phyloP scores from a whole-genome alignment of 345 rosid genomes.

The Dovyalis caffra region DNA sequence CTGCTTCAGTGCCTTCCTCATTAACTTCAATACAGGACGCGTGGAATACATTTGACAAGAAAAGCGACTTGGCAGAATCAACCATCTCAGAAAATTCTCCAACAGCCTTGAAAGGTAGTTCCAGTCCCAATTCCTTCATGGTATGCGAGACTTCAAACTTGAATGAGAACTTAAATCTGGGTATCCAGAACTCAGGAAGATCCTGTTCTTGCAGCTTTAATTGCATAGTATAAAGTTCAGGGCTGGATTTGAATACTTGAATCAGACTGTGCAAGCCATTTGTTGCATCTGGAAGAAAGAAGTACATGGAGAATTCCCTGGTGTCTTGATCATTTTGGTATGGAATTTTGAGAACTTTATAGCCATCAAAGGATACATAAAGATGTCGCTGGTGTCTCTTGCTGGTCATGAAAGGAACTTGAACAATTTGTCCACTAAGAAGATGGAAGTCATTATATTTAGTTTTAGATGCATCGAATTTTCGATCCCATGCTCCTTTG shows the following conservation, averaged over 20 bases:
- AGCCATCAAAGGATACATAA: slow-evolving; percentile 19
- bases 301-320: slow-evolving; percentile 25
- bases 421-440: slow-evolving; percentile 15
- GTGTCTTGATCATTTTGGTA: slow-evolving; percentile 23
- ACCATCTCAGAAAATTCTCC: slow-evolving; percentile 31
- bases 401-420: too few species aligned
- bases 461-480: slow-evolving; percentile 24
- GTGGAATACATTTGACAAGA: slow-evolving; percentile 23
- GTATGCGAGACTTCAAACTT: slow-evolving; percentile 28
- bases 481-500: slow-evolving; percentile 36
- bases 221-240: slow-evolving; percentile 16
- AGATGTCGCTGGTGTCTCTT: neutral
- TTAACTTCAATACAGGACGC: slow-evolving; percentile 40
- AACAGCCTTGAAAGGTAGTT: slow-evolving; percentile 10
- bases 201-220: neutral
- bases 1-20: slow-evolving; percentile 43
- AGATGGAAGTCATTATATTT: slow-evolving; percentile 23
- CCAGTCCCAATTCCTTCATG: slow-evolving; percentile 23
- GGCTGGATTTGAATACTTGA: slow-evolving; percentile 11
- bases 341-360: slow-evolving; percentile 27
- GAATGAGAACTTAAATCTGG: slow-evolving; percentile 27
- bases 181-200: slow-evolving; percentile 27
- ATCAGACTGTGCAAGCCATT: slow-evolving; percentile 16
- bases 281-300: slow-evolving; percentile 30
- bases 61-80: neutral